Conservation (phyloP, 2,329 filamentous ascomycete genomes). For the Aspergillus unguis region DNA sequence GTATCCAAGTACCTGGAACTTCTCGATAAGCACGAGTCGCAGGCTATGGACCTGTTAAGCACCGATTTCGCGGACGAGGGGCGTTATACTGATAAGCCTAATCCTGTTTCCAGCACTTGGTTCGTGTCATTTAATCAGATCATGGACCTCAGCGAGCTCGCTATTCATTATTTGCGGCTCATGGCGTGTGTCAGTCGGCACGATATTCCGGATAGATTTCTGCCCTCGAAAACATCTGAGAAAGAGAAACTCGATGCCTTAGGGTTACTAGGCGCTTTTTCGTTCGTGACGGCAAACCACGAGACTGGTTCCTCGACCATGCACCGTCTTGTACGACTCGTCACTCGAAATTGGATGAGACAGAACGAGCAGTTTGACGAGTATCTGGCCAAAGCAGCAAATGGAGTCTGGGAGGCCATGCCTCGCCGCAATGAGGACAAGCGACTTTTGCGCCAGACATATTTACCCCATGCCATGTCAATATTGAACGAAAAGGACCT, state of each 20-base stretch:
- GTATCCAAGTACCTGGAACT: slow-evolving; percentile 5
- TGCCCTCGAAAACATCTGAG: slow-evolving; percentile 10
- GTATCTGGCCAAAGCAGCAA: slow-evolving; percentile 4
- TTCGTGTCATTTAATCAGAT: slow-evolving; percentile 13
- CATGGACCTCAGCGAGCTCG: slow-evolving; percentile 5
- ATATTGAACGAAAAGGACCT: slow-evolving; percentile 4
- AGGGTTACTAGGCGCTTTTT: slow-evolving; percentile 22
- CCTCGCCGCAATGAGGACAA: slow-evolving; percentile 11
- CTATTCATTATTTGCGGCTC: slow-evolving; percentile 18
- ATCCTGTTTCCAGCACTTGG: slow-evolving; percentile 11
- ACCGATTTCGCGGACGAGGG: slow-evolving; percentile 8
- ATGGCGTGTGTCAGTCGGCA: slow-evolving; percentile 31
- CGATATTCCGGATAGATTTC: slow-evolving; percentile 25
- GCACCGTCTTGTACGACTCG: slow-evolving; percentile 32
- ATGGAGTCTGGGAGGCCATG: slow-evolving; percentile 10
- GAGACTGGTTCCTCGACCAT: slow-evolving; percentile 13
- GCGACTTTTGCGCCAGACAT: slow-evolving; percentile 16
- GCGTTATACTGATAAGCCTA: background rate
- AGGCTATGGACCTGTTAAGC: slow-evolving; percentile 5
- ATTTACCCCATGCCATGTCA: slow-evolving; percentile 18
- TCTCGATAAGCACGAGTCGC: slow-evolving; percentile 1
- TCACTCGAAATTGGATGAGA: slow-evolving; percentile 26
- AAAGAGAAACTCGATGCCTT: slow-evolving; percentile 15
- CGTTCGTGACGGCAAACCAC: slow-evolving; percentile 14
- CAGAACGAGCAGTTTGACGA: background rate